These are phyloP conservation scores for Penicillium sp. DNA, from an alignment of 2,329 filamentous ascomycete species.

Conservation along the genomic window DNA sequence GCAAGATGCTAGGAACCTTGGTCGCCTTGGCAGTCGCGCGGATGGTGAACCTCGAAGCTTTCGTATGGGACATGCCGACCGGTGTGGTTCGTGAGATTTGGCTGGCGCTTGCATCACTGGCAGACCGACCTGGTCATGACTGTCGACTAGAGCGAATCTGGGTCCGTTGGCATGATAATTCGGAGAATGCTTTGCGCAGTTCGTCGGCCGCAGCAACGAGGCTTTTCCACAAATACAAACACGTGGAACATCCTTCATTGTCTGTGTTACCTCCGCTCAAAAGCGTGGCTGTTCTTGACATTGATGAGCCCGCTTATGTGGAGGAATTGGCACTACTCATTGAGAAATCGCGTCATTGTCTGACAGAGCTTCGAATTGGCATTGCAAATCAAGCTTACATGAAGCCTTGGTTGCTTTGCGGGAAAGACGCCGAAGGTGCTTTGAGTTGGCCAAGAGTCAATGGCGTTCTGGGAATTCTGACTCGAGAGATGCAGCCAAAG, in stretches of 20 bases:
- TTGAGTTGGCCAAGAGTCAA: constrained; percentile 35
- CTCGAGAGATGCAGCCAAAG: constrained; percentile 5
- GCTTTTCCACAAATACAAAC: constrained; percentile 55
- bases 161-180: constrained; percentile 82
- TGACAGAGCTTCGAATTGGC: constrained; percentile 73
- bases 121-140: constrained; percentile 60
- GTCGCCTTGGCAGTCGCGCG: constrained; percentile 77
- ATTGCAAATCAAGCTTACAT: constrained; percentile 54
- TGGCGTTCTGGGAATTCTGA: constrained; percentile 36
- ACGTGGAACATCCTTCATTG: constrained; percentile 77
- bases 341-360: constrained; percentile 64
- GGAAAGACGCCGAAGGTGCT: constrained; percentile 12
- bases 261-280: constrained; percentile 74
- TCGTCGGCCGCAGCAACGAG: constrained; percentile 20
- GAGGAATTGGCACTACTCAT: constrained; percentile 81
- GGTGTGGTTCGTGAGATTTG: constrained; percentile 80
- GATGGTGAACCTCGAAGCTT: constrained; percentile 79
- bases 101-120: constrained; percentile 72
- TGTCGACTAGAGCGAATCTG: constrained; percentile 73
- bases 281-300: constrained; percentile 74
- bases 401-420: constrained; percentile 27
- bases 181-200: constrained; percentile 41
- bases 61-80: constrained; percentile 88
- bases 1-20: constrained; percentile 84
- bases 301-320: constrained; percentile 79